A percentile compares a stretch with the other conserved stretches of the same genome.
Evolutionary conservation across 2,329 filamentous ascomycete genomes (phyloP).

Genomic region (Fusarium lyarnte): DNA sequence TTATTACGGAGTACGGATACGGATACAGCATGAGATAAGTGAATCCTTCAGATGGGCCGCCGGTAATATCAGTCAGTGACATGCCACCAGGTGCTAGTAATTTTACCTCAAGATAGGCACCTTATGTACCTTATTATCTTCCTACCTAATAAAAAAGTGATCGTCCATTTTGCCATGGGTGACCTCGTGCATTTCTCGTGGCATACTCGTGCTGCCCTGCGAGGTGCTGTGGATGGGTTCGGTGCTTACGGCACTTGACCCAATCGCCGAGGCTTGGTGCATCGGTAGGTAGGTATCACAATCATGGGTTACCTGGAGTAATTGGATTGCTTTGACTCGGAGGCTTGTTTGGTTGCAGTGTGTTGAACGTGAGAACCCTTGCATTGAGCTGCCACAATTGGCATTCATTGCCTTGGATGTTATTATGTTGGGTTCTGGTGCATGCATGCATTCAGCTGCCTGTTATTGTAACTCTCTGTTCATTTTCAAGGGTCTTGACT

Average conservation of each 20-base stretch:
- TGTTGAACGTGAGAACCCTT: constrained; percentile 22
- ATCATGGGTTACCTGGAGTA: background rate
- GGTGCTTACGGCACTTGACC: constrained; percentile 15
- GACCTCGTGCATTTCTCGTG: constrained; percentile 31
- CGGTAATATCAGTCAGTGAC: background rate
- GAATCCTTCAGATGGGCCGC: background rate
- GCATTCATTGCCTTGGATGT: constrained; percentile 9
- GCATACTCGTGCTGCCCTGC: constrained; percentile 15
- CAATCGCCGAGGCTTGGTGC: constrained; percentile 10
- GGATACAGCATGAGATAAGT: background rate
- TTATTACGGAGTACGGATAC: background rate
- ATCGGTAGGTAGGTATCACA: background rate
- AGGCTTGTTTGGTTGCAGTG: constrained; percentile 1
- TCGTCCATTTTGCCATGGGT: constrained; percentile 19
- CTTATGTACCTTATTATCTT: background rate
- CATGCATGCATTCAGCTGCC: constrained; percentile 3
- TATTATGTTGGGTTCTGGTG: background rate
- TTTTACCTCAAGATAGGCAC: constrained; percentile 1
- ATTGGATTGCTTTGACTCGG: constrained; percentile 17
- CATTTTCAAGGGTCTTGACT: background rate
- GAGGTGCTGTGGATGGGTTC: background rate
- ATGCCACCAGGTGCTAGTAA: background rate
- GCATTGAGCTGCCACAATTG: constrained; percentile 10
- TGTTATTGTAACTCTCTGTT: constrained; percentile 1
- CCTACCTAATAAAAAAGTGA: constrained; percentile 4